Base-by-base conservation (phyloP, 768 basidiomycete species). In the Auricularia sp. region DNA sequence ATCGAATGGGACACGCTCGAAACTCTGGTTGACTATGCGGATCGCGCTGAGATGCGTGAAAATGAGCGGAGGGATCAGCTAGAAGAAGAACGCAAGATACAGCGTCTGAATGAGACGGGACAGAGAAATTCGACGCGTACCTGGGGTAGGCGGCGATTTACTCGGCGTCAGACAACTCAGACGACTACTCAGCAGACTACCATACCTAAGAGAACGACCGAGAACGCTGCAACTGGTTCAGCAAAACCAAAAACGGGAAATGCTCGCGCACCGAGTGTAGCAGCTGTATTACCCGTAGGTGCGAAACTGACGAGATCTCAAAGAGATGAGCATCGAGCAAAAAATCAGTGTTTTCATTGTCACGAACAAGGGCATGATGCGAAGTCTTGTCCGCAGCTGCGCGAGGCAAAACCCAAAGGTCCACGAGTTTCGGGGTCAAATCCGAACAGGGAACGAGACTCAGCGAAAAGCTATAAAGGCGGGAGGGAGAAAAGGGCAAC, bases 371-470 rank as follows among this genome's bases (percentile, higher is more conserved):
- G 47, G 18, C 47, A 51, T 39, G 37, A 39, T 11, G 37, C 37
- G 5, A 39, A 39, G 4, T 4, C 4, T 11, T 39, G 37, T 39
- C 37, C 4, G 5, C 4, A 39, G 37, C 11, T 39, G 37, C 37
- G 37, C 11, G 37, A 39, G 37, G 37, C 37, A 4, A 39, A 39
- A 39, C 37, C 37, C 11, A 4, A 11, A 39, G 37, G 37, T 39
- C 37, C 37, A 11, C 37, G 37, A 11, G 37, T 39, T 11, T 39
- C 37, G 11, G 37, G 37, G 37, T 39, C 37, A 39, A 4, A 11
- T 4, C 37, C 37, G 37, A 11, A 75, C 72, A 72, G 64, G 56
- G 62, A 11, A 39, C 11, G 11, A 11, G 37, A 4, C 37, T 4
- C 5, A 39, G 5, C 37, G 11, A 11, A 39, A 39, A 11, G 37